phyloP scores from a whole-genome alignment of 2,329 filamentous ascomycete genomes.

The Colletotrichum tamarilloi region DNA sequence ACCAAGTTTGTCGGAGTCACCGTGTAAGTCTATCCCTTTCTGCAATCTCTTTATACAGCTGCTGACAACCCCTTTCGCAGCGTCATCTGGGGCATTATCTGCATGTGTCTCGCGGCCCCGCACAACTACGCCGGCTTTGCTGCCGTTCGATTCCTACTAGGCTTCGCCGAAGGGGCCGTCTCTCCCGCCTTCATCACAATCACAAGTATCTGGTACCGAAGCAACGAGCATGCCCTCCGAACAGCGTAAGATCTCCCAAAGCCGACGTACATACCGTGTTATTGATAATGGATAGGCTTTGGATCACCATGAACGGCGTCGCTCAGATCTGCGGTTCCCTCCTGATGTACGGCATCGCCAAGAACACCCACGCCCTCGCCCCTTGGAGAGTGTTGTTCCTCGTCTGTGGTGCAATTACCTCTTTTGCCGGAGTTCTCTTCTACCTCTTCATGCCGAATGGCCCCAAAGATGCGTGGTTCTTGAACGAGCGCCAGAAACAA shows the following conservation, averaged over 20 bases:
- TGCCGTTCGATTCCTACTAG: slow-evolving; percentile 54
- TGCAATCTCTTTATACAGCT: neutral
- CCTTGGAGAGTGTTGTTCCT: slow-evolving; percentile 62
- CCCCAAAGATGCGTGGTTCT: slow-evolving; percentile 60
- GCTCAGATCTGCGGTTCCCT: slow-evolving; percentile 43
- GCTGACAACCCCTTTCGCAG: slow-evolving; percentile 32
- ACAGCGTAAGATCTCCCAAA: slow-evolving; percentile 33
- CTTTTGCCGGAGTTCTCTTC: slow-evolving; percentile 55
- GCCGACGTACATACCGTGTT: rapidly evolving
- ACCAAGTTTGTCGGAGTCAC: slow-evolving; percentile 61
- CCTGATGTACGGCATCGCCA: slow-evolving; percentile 54
- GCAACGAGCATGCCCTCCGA: slow-evolving; percentile 44
- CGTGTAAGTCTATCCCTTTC: slow-evolving; percentile 45
- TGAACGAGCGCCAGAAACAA: slow-evolving; percentile 54
- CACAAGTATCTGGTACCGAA: slow-evolving; percentile 46
- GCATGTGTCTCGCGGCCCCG: slow-evolving; percentile 56
- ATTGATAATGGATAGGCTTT: slow-evolving; percentile 39
- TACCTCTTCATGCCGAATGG: slow-evolving; percentile 58
- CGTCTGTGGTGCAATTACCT: slow-evolving; percentile 60
- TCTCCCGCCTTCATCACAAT: slow-evolving; percentile 47
- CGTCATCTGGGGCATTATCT: slow-evolving; percentile 55
- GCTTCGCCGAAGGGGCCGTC: slow-evolving; percentile 48
- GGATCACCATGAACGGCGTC: slow-evolving; percentile 45
- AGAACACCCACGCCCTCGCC: slow-evolving; percentile 50
- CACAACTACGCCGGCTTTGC: slow-evolving; percentile 52